A percentile compares a stretch with the other conserved stretches of the same genome.
Evolutionary conservation across 2,329 filamentous ascomycete species (phyloP).

Genomic region (Stagonosporopsis rhizophila): DNA sequence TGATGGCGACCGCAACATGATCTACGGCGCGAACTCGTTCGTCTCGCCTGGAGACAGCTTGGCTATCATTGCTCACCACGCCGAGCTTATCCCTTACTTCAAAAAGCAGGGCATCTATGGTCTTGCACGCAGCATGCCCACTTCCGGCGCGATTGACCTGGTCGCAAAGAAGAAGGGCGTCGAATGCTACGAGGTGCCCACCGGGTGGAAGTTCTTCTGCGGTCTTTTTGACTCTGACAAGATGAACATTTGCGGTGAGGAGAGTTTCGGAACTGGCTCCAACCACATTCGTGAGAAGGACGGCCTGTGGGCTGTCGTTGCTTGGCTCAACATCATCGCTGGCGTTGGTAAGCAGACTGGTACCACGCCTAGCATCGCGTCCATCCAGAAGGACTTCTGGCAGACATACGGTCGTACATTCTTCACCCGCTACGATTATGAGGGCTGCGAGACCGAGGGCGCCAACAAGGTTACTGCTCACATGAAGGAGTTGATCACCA

Average conservation of each 20-base stretch:
- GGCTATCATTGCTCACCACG: slow-evolving; percentile 97
- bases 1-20: slow-evolving; percentile 99
- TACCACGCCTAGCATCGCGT: slow-evolving; percentile 87
- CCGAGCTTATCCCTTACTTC: slow-evolving; percentile 97
- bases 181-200: slow-evolving; percentile 93
- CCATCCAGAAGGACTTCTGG: slow-evolving; percentile 99
- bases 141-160: slow-evolving; percentile 91
- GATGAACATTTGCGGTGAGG: slow-evolving; percentile 99
- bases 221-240: slow-evolving; percentile 97
- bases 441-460: slow-evolving; percentile 88
- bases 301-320: slow-evolving; percentile 94
- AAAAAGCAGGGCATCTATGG: slow-evolving; percentile 96
- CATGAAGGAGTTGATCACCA: slow-evolving; percentile 77
- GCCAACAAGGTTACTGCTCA: slow-evolving; percentile 89
- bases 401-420: slow-evolving; percentile 93
- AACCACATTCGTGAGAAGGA: slow-evolving; percentile 99
- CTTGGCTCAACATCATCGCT: slow-evolving; percentile 98
- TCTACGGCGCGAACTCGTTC: slow-evolving; percentile 95
- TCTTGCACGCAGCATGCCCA: slow-evolving; percentile 96
- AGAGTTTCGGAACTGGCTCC: slow-evolving; percentile 96
- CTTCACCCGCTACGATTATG: slow-evolving; percentile 99
- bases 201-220: slow-evolving; percentile 99
- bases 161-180: slow-evolving; percentile 95
- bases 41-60: slow-evolving; percentile 97
- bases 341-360: slow-evolving; percentile 83